Evolutionary conservation across 192 early-diverging fungal species (phyloP).

Genomic region (Podila verticillata): DNA sequence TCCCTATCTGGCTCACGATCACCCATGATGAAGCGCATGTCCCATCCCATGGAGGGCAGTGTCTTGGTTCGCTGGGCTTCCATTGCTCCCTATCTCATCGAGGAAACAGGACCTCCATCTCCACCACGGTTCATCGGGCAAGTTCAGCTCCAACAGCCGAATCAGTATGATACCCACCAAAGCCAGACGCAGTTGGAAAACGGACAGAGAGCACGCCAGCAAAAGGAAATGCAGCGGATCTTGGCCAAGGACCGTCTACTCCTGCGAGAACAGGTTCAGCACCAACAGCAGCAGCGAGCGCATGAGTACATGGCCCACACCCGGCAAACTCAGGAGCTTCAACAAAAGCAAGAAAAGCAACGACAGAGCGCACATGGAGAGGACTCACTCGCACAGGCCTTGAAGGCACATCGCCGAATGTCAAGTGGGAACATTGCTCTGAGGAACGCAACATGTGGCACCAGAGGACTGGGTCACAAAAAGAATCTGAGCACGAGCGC

Average conservation of each 20-base stretch:
- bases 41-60: no score
- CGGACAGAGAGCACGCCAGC: slow-evolving; percentile 7
- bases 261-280: not conserved
- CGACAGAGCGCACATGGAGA: no score
- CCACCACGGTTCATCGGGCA: slow-evolving; percentile 4
- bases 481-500: no score
- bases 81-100: not conserved
- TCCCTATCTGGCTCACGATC: not conserved
- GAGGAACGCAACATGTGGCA: no score
- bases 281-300: slow-evolving; percentile 1
- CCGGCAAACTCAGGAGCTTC: no score
- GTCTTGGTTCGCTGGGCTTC: slow-evolving; percentile 14
- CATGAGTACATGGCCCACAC: no score
- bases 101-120: not conserved
- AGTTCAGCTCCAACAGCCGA: slow-evolving; percentile 4
- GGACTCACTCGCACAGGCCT: no score
- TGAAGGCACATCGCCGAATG: no score
- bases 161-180: not conserved
- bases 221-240: slow-evolving; percentile 11
- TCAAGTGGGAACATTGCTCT: no score
- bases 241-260: slow-evolving; percentile 7
- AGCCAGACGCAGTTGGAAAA: slow-evolving; percentile 13
- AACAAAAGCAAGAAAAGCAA: no score
- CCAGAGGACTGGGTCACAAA: no score
- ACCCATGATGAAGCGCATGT: no score